phyloP scores from a whole-genome alignment of 2,329 filamentous ascomycete genomes.

The Fusarium sublunatum region DNA sequence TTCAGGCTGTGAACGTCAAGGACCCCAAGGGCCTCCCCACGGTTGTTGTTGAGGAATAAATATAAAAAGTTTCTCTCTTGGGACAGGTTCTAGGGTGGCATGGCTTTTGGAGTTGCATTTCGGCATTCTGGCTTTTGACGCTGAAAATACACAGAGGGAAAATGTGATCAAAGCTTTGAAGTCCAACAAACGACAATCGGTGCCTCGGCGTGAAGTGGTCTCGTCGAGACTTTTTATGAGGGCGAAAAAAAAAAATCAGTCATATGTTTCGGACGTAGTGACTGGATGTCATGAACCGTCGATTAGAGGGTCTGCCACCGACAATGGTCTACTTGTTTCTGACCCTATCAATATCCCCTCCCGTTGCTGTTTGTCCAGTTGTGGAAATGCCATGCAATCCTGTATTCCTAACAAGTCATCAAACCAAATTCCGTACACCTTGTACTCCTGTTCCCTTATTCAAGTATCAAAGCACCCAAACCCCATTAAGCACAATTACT shows the following conservation, averaged over 20 bases:
- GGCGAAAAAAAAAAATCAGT: slow-evolving; percentile 39
- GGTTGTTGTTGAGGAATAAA: slow-evolving; percentile 82
- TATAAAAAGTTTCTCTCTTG: slow-evolving; percentile 52
- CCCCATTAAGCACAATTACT: slow-evolving; percentile 53
- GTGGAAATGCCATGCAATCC: slow-evolving; percentile 49
- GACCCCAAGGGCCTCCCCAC: slow-evolving; percentile 98
- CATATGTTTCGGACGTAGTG: slow-evolving; percentile 38
- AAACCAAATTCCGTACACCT: slow-evolving; percentile 48
- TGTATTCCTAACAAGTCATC: slow-evolving; percentile 49
- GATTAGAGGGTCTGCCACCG: slow-evolving; percentile 44
- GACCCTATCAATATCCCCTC: slow-evolving; percentile 38
- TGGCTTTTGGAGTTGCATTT: slow-evolving; percentile 61
- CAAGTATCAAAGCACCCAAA: slow-evolving; percentile 40
- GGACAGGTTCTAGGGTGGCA: slow-evolving; percentile 58
- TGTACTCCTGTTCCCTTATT: slow-evolving; percentile 58
- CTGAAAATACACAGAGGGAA: slow-evolving; percentile 54
- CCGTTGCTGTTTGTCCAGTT: slow-evolving; percentile 32
- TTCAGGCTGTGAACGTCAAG: slow-evolving; percentile 99
- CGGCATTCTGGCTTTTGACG: slow-evolving; percentile 59
- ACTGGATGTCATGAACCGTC: slow-evolving; percentile 41
- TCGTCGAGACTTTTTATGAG: slow-evolving; percentile 38
- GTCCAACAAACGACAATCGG: slow-evolving; percentile 43
- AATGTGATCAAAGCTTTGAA: slow-evolving; percentile 52
- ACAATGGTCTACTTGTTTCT: slow-evolving; percentile 44
- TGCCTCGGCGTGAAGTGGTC: slow-evolving; percentile 46